Base-by-base conservation (phyloP, 129 eudicot species). In the Centella asiatica region DNA sequence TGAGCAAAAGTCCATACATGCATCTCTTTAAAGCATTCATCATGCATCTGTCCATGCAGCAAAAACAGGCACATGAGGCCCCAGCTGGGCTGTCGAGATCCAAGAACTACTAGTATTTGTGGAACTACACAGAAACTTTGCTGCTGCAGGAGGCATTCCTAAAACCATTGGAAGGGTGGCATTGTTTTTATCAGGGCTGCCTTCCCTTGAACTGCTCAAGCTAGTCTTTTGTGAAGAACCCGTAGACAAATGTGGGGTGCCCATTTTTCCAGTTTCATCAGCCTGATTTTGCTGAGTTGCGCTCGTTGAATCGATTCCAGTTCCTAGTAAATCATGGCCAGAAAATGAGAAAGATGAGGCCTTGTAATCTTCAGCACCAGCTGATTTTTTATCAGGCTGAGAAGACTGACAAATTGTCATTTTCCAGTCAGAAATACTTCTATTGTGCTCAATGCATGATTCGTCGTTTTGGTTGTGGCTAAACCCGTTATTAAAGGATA, bases 181-280 rank as follows among this genome's bases (percentile, higher is more conserved):
- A 34, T 34, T 34, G 9, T 34, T 34, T 34, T 34, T 34, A 34
- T 76, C 93, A 0, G 88, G 88, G 66, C 95, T 83, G 66, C 75
- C 95, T 61, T 83, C 92, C 66, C 88, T 70, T 6, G 88, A 81
- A 69, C 92, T 74, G 67, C 81, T 69, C 76, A 83, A 64, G 69
- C 90, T 82, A 22, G 87, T 77, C 9, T 71, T 85, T 75, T 80
- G 13, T 7, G 95, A 87, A 42, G 95, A 80, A 42, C 74, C 59
- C 39, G 68, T 78, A 2, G 90, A 86, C 32, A 80, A 20, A 54
- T 83, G 86, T 3, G 36, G 33, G n/a, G 78, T 48, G 46, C 62
- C 71, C 66, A 71, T 71, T 72, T 78, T 76, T 13, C 48, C 67
- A 6, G 85, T 46, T 18, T 74, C 83, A 28, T 76, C 53, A 45